Conservation (phyloP, 495 filamentous ascomycete genomes). For the Lophiostoma macrostomum region DNA sequence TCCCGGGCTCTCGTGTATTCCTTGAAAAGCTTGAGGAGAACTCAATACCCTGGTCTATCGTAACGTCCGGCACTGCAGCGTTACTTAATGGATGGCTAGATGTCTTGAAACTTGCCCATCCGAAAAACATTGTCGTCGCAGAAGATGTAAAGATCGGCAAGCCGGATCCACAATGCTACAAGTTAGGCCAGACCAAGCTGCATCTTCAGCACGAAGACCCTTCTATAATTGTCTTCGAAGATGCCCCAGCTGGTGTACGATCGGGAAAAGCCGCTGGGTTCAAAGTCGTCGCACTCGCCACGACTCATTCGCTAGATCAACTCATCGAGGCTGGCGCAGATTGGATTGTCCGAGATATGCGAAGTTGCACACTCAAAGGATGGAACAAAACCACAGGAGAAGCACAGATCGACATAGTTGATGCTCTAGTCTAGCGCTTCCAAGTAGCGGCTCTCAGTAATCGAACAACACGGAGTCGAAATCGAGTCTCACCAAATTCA, state of each 20-base stretch:
- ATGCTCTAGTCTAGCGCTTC: conserved; percentile 36
- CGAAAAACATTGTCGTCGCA: conserved; percentile 72
- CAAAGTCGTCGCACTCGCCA: conserved; percentile 81
- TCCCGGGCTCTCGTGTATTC: conserved; percentile 64
- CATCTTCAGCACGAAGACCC: conserved; percentile 46
- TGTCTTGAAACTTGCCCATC: conserved; percentile 70
- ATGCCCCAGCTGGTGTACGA: conserved; percentile 85
- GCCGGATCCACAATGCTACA: conserved; percentile 83
- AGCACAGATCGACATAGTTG: conserved; percentile 40
- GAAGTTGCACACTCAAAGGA: conserved; percentile 52
- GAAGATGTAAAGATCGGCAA: conserved; percentile 86
- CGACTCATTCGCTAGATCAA: conserved; percentile 73
- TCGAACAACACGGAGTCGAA: conserved; percentile 3
- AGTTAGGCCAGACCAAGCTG: conserved; percentile 64
- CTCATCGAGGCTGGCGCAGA: conserved; percentile 73
- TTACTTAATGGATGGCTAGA: conserved; percentile 84
- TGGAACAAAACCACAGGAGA: conserved; percentile 37
- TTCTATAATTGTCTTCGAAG: conserved; percentile 78
- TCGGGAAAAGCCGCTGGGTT: conserved; percentile 89
- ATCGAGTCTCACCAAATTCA: conserved; percentile 1
- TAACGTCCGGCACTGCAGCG: conserved; percentile 81
- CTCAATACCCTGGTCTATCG: conserved; percentile 78
- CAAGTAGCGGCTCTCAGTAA: neutral
- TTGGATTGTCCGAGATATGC: conserved; percentile 81
- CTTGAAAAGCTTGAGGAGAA: conserved; percentile 56